Conservation (phyloP, 2,329 filamentous ascomycete genomes). For the Trichoderma sp. region DNA sequence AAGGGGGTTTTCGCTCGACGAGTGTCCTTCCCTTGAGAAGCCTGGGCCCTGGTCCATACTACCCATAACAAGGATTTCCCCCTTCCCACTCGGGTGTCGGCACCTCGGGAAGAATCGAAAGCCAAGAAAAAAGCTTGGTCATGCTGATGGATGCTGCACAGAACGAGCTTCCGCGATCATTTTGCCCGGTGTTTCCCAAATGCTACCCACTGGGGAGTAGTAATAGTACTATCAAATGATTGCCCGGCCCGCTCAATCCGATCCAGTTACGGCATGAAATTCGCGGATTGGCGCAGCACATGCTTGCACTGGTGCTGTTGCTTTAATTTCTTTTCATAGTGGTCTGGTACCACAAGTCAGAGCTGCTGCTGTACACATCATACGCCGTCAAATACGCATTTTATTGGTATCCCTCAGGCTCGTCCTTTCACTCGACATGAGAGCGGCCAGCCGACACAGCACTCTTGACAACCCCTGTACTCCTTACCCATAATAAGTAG, state of each 20-base stretch:
- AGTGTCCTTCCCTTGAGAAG: background rate
- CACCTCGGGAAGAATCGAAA: background rate
- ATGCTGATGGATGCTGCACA: background rate
- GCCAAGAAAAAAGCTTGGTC: slow-evolving; percentile 15
- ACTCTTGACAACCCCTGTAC: background rate
- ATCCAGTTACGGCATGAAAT: background rate
- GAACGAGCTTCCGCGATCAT: no score
- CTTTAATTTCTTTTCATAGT: background rate
- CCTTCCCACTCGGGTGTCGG: background rate
- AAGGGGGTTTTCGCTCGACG: background rate
- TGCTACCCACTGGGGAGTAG: background rate
- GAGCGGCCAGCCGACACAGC: background rate
- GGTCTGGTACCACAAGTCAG: background rate
- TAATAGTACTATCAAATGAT: background rate
- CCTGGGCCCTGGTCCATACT: background rate
- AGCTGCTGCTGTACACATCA: background rate
- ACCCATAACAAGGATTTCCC: background rate
- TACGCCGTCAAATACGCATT: background rate
- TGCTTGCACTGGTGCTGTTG: background rate
- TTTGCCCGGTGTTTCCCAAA: background rate
- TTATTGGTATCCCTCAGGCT: background rate
- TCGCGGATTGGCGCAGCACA: background rate
- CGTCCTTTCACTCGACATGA: background rate
- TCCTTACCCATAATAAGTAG: background rate
- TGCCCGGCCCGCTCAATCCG: slow-evolving; percentile 10